Base-by-base conservation (phyloP, 306 rosid species). In the cucumber (Cucumis sativus) region DNA sequence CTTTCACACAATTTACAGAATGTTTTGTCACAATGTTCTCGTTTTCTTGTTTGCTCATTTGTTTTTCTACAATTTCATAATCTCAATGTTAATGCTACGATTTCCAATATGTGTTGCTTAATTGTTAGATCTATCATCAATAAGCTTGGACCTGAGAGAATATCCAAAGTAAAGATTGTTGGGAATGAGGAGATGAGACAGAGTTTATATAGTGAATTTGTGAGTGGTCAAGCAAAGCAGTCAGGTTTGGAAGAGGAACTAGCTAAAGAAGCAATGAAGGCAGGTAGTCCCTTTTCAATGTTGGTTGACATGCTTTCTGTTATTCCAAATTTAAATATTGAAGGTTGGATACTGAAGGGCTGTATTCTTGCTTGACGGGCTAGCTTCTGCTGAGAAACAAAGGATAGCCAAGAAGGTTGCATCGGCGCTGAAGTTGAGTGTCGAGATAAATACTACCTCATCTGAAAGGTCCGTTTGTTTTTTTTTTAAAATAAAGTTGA, bases 331-430 rank as follows among this genome's bases (percentile, higher is more conserved):
- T 77, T 18, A 37, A 82, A 76, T 76, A 58, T 71, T 12, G 67
- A 80, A 73, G 82, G 65, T 65, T 75, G 69, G 66, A 45, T 78
- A 51, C 84, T 83, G 54, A 83, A 81, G 79, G 77, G 67, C 55
- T 81, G 67, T 79, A n/a, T 83, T 82, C 37, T 84, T 79, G 69
- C 75, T 63, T 77, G 83, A 79, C 83, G 83, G 76, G 78, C 51
- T 84, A 95, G 97, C 79, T 84, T 87, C 92, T 73, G 93, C 96
- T 40, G 91, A 92, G 86, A 95, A 85, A 87, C 96, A 89, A 75
- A 92, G 94, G 80, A 83, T 95, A 77, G 98, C 98, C 5, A 85
- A 92, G 87, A 89, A 88, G 81, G 98, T 95, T 58, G 96, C 96
- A 54, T 92, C 97, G 6, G 7, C 83, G 81, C 91, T 95, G 43